These are phyloP conservation scores for Closterium sp. DNA, from an alignment of 139 green algal genomes.

Conservation along the genomic window DNA sequence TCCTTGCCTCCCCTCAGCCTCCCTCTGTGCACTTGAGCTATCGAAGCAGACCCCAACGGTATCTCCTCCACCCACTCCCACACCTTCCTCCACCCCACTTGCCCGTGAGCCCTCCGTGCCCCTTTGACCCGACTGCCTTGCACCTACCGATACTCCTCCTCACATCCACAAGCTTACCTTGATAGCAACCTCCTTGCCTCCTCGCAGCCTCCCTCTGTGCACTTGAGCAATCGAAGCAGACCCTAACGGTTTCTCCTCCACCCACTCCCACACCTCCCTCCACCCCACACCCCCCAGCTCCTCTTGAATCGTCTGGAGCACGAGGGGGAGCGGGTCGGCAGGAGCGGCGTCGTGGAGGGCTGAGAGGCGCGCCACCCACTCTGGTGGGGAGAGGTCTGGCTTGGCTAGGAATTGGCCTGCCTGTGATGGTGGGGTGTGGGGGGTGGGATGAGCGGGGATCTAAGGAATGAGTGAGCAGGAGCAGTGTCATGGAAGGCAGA, in stretches of 20 bases:
- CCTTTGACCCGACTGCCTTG: no score
- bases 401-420: slow-evolving; percentile 50
- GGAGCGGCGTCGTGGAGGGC: slow-evolving; percentile 43
- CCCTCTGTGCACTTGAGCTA: slow-evolving; percentile 42
- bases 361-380: slow-evolving; percentile 35
- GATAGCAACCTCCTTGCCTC: slow-evolving; percentile 32
- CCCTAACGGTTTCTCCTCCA: slow-evolving; percentile 45
- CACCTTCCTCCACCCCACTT: slow-evolving; percentile 10
- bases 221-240: slow-evolving; percentile 54
- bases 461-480: slow-evolving; percentile 5
- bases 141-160: no score
- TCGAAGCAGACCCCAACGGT: slow-evolving; percentile 45
- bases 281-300: slow-evolving; percentile 18
- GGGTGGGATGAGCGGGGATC: neutral
- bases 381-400: slow-evolving; percentile 44
- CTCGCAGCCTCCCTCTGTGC: neutral
- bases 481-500: slow-evolving; percentile 26
- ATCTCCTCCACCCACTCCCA: slow-evolving; percentile 26
- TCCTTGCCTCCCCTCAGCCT: slow-evolving; percentile 3
- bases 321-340: slow-evolving; percentile 19
- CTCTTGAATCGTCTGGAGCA: slow-evolving; percentile 11
- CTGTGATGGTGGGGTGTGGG: slow-evolving; percentile 7
- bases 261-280: slow-evolving; percentile 23
- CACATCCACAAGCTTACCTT: slow-evolving; percentile 20
- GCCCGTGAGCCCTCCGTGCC: no score